Evolutionary conservation across 1,284 basidiomycete species (phyloP).

Genomic region (Boletus semigastroideus): DNA sequence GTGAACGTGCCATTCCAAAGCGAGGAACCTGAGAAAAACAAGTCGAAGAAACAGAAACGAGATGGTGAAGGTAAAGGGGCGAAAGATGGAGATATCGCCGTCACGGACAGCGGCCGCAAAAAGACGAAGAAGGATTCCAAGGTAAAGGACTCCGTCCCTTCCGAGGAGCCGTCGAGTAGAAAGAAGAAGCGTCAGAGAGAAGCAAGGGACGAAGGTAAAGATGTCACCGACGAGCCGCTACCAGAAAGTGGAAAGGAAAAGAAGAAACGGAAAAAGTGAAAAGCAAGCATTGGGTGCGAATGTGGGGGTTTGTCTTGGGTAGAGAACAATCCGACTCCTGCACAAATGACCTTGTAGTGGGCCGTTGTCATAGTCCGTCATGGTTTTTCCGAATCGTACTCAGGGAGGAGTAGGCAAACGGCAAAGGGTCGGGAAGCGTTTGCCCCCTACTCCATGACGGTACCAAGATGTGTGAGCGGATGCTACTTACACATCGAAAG

Average conservation of each 20-base stretch:
- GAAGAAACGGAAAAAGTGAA: conserved; percentile 29
- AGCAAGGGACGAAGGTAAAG: conserved; percentile 2
- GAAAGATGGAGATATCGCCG: conserved; percentile 3
- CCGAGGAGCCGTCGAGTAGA: conserved; percentile 1
- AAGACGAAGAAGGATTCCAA: conserved; percentile 30
- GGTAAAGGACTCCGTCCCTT: background rate
- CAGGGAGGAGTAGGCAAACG: too few species aligned
- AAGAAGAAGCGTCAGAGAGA: conserved; percentile 28
- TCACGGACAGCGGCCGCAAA: conserved; percentile 24
- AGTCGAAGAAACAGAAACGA: conserved; percentile 26
- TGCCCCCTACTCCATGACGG: too few species aligned
- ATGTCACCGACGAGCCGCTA: background rate
- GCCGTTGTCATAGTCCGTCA: too few species aligned
- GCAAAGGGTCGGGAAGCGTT: too few species aligned
- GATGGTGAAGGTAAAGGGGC: conserved; percentile 9
- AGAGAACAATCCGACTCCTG: too few species aligned
- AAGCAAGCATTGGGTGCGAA: conserved; percentile 1
- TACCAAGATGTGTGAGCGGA: too few species aligned
- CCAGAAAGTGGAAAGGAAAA: conserved; percentile 21
- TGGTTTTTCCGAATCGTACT: too few species aligned
- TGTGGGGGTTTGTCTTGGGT: background rate
- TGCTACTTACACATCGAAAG: too few species aligned
- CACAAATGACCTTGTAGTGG: too few species aligned
- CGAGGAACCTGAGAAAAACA: conserved; percentile 10
- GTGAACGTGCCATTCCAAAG: background rate